Base-by-base conservation (phyloP, 176 grass and related monocot species). In the Bonia amplexicaulis region DNA sequence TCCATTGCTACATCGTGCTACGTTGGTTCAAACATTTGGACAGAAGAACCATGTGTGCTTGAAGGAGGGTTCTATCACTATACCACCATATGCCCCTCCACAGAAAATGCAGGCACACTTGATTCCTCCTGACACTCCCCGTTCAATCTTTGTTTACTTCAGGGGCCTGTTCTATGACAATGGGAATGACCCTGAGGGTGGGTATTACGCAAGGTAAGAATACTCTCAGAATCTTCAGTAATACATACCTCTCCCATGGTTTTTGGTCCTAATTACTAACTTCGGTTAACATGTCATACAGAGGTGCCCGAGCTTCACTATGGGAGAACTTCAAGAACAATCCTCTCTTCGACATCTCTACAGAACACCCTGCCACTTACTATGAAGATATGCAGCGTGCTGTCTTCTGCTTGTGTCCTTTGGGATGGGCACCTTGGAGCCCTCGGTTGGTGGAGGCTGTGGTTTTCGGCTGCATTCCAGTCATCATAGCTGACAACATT, bases 321-420 rank as follows among this genome's bases (percentile, higher is more conserved):
- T 93, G 94, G 94, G 94, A 97, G 78, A 97, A 97, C 80, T 97
- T 97, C 69, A 97, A 93, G 89, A 97, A 97, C 89, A 97, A 97
- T 65, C 89, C 94, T 57, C 91, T 97, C 16, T 97, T 97, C 27
- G 94, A 97, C 83, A 97, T 97, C 52, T 97, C 94, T 29, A 92
- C 91, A 0, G 91, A 97, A 69, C 94, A 97, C 67, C 91, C 94
- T 60, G 62, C 76, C 4, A 97, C 91, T 47, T 97, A 97, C 64
- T 97, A 97, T 17, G 94, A 97, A 92, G 94, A 97, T 78, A 97
- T 97, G 91, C 94, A 97, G 53, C 85, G 94, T 0, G 63, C 94
- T 12, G 91, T 97, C 48, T 97, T 97, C 82, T 97, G 94, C 87
- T 74, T 97, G 66, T 97, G 94, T 39, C 94, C 94, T 13, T 84